Base-by-base conservation (phyloP, 306 rosid genomes). In the Geum urbanum region DNA sequence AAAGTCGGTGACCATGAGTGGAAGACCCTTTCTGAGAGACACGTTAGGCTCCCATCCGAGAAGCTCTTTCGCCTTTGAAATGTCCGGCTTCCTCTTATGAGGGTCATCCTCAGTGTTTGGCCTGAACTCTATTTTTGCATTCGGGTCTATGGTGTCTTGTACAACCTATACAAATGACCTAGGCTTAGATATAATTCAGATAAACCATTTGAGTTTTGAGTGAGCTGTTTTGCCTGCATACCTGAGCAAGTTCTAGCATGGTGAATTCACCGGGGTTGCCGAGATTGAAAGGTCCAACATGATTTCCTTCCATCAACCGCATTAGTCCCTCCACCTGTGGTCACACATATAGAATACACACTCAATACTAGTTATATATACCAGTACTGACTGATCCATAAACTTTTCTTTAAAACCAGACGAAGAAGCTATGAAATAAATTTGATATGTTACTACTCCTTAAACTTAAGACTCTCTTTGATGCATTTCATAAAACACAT, bases 211-310 rank as follows among this genome's bases (percentile, higher is more conserved):
- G 22, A 60, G 11, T 2, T 2, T 5, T 60, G n/a, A 32, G 19
- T 7, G 27, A 52, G 3, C 1, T 18, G 19, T 20, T 2, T 24
- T 41, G 10, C 44, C 52, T 41, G 8, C 35, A 19, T 69, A 92
- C 98, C 96, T 92, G 90, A 46, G 98, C 98, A 46, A 92, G 96
- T 78, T 92, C 98, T 69, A 92, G 89, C 98, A 92, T 92, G 76
- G 98, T 92, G 91, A 92, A 92, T 88, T 92, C 98, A 59, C 96
- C 92, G 20, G 96, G 98, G 80, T 92, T 92, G 51, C 98, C 98
- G 7, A 92, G 98, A 80, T 92, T 92, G 81, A 92, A 90, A 52
- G 98, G 98, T n/a, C 98, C 98, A 27, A 92, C 86, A 73, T 92
- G 98, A 3, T 85, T 91, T 7, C 98, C 97, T 84, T 92, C 96